Base-by-base conservation (phyloP, 208 protist genomes). In the Wallacemonas sp. region DNA sequence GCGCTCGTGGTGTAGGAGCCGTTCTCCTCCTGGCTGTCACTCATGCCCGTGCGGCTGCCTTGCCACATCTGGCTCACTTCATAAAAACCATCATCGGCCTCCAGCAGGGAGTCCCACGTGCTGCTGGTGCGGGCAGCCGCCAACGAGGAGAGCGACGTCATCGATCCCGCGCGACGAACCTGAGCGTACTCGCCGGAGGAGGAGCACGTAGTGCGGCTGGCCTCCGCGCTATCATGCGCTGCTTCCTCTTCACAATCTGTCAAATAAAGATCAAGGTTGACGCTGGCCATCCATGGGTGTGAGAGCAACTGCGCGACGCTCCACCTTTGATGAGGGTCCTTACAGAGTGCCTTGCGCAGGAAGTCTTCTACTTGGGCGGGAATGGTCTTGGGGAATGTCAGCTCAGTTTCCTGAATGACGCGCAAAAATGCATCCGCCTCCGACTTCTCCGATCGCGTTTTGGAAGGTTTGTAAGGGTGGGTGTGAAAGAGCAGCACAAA, bases 401-500 rank as follows among this genome's bases (percentile, higher is more conserved):
- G 91, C 9, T 75, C 60, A n/a, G 79, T 90, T 27, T 63, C 47
- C 15, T 60, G 49, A 27, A 96, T 94, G 34, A 68, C 63, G 49
- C 80, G 47, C 27, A 97, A 82, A 24, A 91, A 56, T 21, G 51
- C 65, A 28, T 95, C 88, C 2, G 77, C 54, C 68, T 79, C 70
- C 0, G 41, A 49, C n/a, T 66, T 44, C 14, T 44, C 45, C 3
- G 81, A 5, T 2, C 21, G 6, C 86, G 42, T 41, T 55, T 79
- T 55, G 60, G 98, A 99, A 0, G 51, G 6, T 17, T 19, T 8
- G 24, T 58, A 58, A 21, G 98, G 98, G 31, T 99, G 84, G n/a
- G 46, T 45, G 14, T 90, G 84, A 55, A 95, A 97, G 28, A 99
- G 77, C 81, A 97, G 88, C 28, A 95, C 69, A 68, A 93, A 96